Conservation (phyloP, 2,329 filamentous ascomycete genomes). For the Fusarium sp. region DNA sequence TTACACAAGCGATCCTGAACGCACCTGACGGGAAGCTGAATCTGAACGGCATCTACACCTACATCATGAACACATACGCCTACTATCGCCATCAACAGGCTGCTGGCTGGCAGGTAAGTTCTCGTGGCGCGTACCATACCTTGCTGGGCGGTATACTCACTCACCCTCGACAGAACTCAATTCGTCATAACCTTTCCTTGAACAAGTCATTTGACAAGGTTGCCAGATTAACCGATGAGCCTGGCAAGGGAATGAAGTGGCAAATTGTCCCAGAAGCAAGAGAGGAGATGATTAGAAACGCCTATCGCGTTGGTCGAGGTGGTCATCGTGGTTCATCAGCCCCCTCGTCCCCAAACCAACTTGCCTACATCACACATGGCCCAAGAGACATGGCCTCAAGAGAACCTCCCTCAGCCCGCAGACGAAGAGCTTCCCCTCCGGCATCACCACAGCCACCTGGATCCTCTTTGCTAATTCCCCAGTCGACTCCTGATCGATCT, state of each 20-base stretch:
- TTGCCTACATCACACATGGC: conserved; percentile 69
- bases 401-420: conserved; percentile 63
- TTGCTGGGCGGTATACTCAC: background rate
- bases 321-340: conserved; percentile 74
- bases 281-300: conserved; percentile 86
- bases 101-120: conserved; percentile 87
- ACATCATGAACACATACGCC: conserved; percentile 89
- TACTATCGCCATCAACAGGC: conserved; percentile 85
- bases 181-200: conserved; percentile 93
- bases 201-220: conserved; percentile 97
- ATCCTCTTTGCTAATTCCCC: conserved; percentile 58
- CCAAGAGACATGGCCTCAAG: conserved; percentile 63
- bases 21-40: conserved; percentile 89
- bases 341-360: conserved; percentile 71
- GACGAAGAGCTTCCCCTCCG: conserved; percentile 64
- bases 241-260: conserved; percentile 99
- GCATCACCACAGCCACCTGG: conserved; percentile 65
- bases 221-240: conserved; percentile 90
- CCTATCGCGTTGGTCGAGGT: conserved; percentile 67
- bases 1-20: conserved; percentile 93
- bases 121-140: background rate
- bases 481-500: conserved; percentile 64
- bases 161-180: conserved; percentile 75
- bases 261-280: conserved; percentile 85
- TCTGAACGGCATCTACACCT: conserved; percentile 90